phyloP scores from a whole-genome alignment of 1,284 basidiomycete genomes.

The Takashimella tepidaria region DNA sequence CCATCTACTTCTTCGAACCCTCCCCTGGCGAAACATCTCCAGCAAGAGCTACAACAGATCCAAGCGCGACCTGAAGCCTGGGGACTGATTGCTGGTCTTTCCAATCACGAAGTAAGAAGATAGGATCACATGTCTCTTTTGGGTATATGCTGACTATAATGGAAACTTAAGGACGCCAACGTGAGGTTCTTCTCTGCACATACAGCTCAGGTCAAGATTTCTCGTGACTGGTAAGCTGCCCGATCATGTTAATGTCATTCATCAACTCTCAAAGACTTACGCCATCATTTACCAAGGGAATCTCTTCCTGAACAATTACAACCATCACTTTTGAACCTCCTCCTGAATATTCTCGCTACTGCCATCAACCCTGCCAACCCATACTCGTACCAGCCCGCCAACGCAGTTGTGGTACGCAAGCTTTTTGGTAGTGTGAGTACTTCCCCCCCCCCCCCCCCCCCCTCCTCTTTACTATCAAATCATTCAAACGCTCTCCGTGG shows the following conservation, averaged over 20 bases:
- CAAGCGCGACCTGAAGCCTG: slow-evolving; percentile 44
- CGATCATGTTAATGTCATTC: neutral
- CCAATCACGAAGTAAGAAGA: slow-evolving; percentile 36
- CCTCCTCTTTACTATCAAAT: neutral
- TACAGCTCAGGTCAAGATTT: slow-evolving; percentile 83
- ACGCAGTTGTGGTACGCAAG: slow-evolving; percentile 67
- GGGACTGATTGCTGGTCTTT: slow-evolving; percentile 45
- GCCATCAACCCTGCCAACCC: slow-evolving; percentile 36
- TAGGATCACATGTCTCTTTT: neutral
- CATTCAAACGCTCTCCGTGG: slow-evolving; percentile 1
- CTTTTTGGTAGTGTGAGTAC: slow-evolving; percentile 72
- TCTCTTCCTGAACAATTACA: slow-evolving; percentile 42
- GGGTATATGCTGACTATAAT: slow-evolving; percentile 1
- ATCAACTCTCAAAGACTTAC: too few relatives aligned
- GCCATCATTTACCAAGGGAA: slow-evolving; percentile 42
- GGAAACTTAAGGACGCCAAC: slow-evolving; percentile 55
- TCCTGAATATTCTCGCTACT: slow-evolving; percentile 35
- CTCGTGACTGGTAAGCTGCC: slow-evolving; percentile 69
- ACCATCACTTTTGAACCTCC: slow-evolving; percentile 34
- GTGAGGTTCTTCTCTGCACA: slow-evolving; percentile 90
- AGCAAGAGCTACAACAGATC: slow-evolving; percentile 42
- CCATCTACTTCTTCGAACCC: slow-evolving; percentile 35
- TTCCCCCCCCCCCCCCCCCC: too few relatives aligned
- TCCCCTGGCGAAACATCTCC: slow-evolving; percentile 35
- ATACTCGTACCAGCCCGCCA: slow-evolving; percentile 31